Base-by-base conservation (phyloP, 2,329 filamentous ascomycete genomes). In the Talaromyces pinophilus region DNA sequence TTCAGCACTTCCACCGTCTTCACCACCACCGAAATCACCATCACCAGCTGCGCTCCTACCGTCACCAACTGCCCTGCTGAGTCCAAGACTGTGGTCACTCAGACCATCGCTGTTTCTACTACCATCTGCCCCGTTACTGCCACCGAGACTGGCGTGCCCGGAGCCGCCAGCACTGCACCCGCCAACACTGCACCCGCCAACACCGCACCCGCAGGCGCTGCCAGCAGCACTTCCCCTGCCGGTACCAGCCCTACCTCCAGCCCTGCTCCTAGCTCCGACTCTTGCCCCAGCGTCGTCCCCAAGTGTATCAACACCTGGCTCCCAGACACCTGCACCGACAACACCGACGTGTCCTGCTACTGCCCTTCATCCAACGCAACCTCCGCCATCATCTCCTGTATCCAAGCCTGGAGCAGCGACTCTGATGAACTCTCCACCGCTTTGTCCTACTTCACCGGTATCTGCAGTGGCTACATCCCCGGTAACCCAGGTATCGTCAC, bases 221-320 rank as follows among this genome's bases (percentile, higher is more conserved):
- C 75, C 13, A 75, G 69, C 46, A 76, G 71, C 67, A 70, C 69
- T 8, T 55, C 64, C 7, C 67, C 68, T 33, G 59, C 1, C 67
- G 55, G 69, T n/a, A 63, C 70, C 38, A 67, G 63, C 17, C 52
- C 67, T 44, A 59, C 28, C 73, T 70, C 73, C 35, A 71, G 69
- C 69, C 73, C 57, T 30, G 13, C 57, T 3, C 71, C 42, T 70
- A 74, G 3, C 75, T 76, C 30, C 1, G 64, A 28, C 15, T 72
- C 73, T 35, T 82, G 88, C 81, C 92, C 93, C 66, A 81, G 83
- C 30, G 86, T 93, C 59, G 89, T 97, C 60, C 93, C 94, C 69
- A 88, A 88, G 76, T 98, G 94, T 84, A 83, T 98, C 81, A 95
- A 94, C 86, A 96, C 93, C 74, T 97, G 92, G 92, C 81, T 96